Base-by-base conservation (phyloP, 2,329 filamentous ascomycete genomes). In the Colletotrichum simmondsii region DNA sequence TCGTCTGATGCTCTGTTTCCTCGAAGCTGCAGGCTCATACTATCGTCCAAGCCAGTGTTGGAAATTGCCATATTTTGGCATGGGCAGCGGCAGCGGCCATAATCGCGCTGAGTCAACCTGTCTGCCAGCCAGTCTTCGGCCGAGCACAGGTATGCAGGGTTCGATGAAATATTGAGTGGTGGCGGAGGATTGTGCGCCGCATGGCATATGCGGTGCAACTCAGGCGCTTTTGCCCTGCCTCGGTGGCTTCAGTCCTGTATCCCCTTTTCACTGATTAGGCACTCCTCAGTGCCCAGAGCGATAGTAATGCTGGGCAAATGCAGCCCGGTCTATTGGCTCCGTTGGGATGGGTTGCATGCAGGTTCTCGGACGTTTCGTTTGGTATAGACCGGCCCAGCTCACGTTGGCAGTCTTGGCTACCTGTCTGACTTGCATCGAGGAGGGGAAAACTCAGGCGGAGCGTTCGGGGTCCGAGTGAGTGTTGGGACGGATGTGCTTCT, bases 151-250 rank as follows among this genome's bases (percentile, higher is more conserved):
- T 59, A 69, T 72, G 65, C 70, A 72, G 65, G 70, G 70, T 12
- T 12, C 30, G 42, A 46, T 57, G 35, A 46, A 69, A 54, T 72
- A 69, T 72, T 72, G 70, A 28, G 37, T 64, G 46, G 60, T 72
- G 59, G 70, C 65, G 60, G 59, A 54, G 65, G 70, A 49, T 69
- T 69, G 70, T 69, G 65, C 70, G 68, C 58, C 70, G 59, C 70
- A 35, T 72, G 70, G 49, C 65, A 72, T 60, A 72, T 72, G 65
- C 59, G 49, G 70, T 72, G 49, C 65, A 26, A 64, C 70, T 24
- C 52, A 16, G 52, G 24, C 58, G 65, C 59, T 24, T 57, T 49
- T 53, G 35, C 42, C 65, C 65, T 59, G 65, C 53, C 22, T 57
- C 32, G 14, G 26, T 28, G 22, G 46, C 64, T 30, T 26, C 35